Conservation (phyloP, 148 eudicot genomes). For the Linanthus parryae region DNA sequence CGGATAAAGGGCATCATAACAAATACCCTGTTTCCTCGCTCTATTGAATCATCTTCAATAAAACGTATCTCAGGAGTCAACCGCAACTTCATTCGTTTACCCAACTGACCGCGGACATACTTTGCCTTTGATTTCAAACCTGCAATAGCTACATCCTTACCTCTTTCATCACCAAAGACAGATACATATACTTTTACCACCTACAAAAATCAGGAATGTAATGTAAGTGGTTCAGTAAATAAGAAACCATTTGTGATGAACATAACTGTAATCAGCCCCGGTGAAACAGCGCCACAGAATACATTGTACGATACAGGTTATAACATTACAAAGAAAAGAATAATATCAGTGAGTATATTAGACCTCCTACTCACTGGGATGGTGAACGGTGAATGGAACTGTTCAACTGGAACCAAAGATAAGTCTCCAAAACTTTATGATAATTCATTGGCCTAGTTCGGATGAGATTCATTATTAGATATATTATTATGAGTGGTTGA, state of each 20-base stretch:
- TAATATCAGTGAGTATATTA: too few species aligned
- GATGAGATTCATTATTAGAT: too few species aligned
- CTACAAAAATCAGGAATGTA: constrained; percentile 32
- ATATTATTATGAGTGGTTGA: too few species aligned
- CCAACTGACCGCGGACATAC: constrained; percentile 77
- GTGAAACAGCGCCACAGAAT: too few species aligned
- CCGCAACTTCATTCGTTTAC: constrained; percentile 87
- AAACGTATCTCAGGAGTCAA: constrained; percentile 94
- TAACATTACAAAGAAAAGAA: too few species aligned
- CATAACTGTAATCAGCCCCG: neutral
- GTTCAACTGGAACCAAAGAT: too few species aligned
- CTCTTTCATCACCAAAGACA: constrained; percentile 96
- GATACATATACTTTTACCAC: constrained; percentile 94
- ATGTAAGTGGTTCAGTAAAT: constrained; percentile 6
- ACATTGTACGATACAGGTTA: too few species aligned
- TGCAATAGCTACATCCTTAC: constrained; percentile 82
- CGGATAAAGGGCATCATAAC: constrained; percentile 1
- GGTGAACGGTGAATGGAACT: too few species aligned
- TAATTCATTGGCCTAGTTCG: too few species aligned
- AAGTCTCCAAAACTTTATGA: too few species aligned
- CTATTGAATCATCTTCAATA: constrained; percentile 83
- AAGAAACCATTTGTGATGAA: neutral
- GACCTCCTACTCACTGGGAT: too few species aligned
- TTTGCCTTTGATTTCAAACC: constrained; percentile 87
- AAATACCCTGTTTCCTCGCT: constrained; percentile 98